phyloP scores from a whole-genome alignment of 495 filamentous ascomycete genomes.

The Beverwykella pulmonaria region DNA sequence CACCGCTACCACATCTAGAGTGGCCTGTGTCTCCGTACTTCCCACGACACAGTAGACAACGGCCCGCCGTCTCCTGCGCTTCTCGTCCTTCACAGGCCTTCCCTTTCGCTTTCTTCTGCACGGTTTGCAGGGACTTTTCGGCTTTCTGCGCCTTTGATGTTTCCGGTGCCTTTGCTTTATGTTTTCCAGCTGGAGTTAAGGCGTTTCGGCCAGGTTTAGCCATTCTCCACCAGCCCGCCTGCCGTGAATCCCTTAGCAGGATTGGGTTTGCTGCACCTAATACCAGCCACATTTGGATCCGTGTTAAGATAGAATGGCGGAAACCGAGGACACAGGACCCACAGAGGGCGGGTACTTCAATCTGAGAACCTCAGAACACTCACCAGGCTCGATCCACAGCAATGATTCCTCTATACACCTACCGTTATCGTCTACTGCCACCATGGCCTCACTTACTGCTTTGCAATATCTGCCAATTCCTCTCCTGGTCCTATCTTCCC shows the following conservation, averaged over 20 bases:
- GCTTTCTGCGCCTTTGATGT: neutral
- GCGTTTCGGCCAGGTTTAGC: neutral
- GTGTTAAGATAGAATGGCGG: neutral
- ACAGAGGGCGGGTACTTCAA: slow-evolving; percentile 18
- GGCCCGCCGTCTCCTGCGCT: neutral
- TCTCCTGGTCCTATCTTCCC: slow-evolving; percentile 60
- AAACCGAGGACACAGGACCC: neutral
- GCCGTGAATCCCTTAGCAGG: neutral
- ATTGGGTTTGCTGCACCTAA: neutral
- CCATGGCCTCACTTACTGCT: slow-evolving; percentile 57
- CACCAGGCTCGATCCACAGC: slow-evolving; percentile 17
- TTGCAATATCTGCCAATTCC: slow-evolving; percentile 72
- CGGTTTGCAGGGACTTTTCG: neutral
- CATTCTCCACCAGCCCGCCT: neutral
- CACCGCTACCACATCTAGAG: neutral
- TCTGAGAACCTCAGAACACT: neutral
- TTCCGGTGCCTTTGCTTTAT: slow-evolving; percentile 1
- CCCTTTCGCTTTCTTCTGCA: neutral
- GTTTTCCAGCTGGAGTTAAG: slow-evolving; percentile 3
- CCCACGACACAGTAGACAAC: neutral
- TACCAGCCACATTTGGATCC: no score
- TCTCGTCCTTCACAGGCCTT: neutral
- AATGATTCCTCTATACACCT: slow-evolving; percentile 14
- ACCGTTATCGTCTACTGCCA: slow-evolving; percentile 5
- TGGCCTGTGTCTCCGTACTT: neutral